Evolutionary conservation across 768 basidiomycete species (phyloP), one percentile per base, ranked within the genome.

Genomic region (Mycena olivaceomarginata): DNA sequence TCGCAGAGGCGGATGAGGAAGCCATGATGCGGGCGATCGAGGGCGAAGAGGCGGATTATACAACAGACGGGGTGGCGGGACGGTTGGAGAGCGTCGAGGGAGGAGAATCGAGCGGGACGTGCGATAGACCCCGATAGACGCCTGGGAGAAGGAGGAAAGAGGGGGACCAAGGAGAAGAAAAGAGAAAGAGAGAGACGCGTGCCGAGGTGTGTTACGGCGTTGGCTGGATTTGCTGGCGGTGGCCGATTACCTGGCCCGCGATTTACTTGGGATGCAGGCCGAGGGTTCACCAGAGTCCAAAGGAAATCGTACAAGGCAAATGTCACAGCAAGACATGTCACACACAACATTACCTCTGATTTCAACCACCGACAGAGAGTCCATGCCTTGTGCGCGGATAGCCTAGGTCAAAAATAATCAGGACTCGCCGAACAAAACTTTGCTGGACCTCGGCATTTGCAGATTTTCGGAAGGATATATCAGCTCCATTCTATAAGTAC

Each of bases 1-100:
- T 86, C 70, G 90, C 88, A 63, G 90, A 86, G 75, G 90, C 86
- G 48, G 90, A 88, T 80, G 91, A 84, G 76, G 86, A 82, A 76
- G 92, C 91, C 91, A 93, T 88, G 71, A 85, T 83, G 71, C 72
- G 82, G 84, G 77, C 79, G 76, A 74, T 77, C 39, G 72, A 65
- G 68, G 51, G 63, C 39, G 45, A 56, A 37, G 70, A 22, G 51
- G 71, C 40, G 41, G 39, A 79, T 76, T 79, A 79, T 62, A 72
- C 59, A 66, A 74, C 65, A 40, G 51, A 53, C 51, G 78, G 75
- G 67, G 72, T 51, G 7, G 45, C 31, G 75, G 63, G 43, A 41
- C 74, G 74, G 78, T 79, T 79, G 75, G 77, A 72, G 77, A 75
- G 77, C 77, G 80, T 48, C 75, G 74, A 37, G 80, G 75, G 76